These are phyloP conservation scores for Nemania sp. DNA, from an alignment of 2,329 filamentous ascomycete species.

Conservation along the genomic window DNA sequence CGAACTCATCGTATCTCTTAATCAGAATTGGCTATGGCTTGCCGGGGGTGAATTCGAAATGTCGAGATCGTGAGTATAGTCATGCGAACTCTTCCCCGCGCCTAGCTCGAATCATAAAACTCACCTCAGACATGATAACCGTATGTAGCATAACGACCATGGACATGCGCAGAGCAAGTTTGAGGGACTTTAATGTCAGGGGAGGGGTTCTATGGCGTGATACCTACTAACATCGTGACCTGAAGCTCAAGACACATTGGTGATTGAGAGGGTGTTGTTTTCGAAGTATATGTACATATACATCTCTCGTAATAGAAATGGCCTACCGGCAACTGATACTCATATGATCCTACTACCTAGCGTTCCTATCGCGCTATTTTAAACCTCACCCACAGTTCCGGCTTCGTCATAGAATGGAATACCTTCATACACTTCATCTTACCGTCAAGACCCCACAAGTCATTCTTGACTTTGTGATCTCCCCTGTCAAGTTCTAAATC, in stretches of 20 bases:
- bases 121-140: background rate
- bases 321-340: background rate
- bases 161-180: background rate
- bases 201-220: background rate
- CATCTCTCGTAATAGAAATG: background rate
- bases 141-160: background rate
- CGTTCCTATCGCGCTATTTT: slow-evolving; percentile 3
- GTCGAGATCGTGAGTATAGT: background rate
- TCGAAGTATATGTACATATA: background rate
- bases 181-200: slow-evolving; percentile 1
- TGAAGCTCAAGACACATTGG: background rate
- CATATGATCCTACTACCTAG: background rate
- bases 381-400: slow-evolving; percentile 39
- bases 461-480: slow-evolving; percentile 26
- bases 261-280: background rate
- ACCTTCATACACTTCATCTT: slow-evolving; percentile 40
- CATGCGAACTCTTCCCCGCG: background rate
- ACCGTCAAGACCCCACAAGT: slow-evolving; percentile 40
- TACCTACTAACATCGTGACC: background rate
- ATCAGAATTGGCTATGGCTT: background rate
- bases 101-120: background rate
- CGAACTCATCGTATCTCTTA: background rate
- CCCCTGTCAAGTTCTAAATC: slow-evolving; percentile 49
- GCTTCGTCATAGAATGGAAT: slow-evolving; percentile 43
- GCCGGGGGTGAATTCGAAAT: background rate